These are phyloP conservation scores for Paspalum vaginatum DNA, from an alignment of 176 grass and related monocot species.

Conservation along the genomic window DNA sequence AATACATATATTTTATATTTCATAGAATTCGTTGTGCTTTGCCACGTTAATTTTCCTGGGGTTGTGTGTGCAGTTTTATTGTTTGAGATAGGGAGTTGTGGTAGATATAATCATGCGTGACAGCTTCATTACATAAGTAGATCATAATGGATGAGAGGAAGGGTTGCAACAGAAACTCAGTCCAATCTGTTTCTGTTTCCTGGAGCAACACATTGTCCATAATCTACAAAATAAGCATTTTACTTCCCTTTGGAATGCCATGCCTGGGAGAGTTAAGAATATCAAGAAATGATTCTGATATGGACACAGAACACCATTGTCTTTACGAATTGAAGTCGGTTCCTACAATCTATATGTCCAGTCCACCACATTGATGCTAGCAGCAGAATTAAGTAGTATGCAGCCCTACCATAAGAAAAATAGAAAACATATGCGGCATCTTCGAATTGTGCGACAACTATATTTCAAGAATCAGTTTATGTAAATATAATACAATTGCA, in stretches of 20 bases:
- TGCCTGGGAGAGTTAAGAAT: background rate
- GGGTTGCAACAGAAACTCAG: background rate
- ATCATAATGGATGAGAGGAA: conserved; percentile 3
- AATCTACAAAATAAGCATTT: conserved; percentile 26
- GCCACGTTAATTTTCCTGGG: conserved; percentile 33
- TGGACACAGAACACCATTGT: background rate
- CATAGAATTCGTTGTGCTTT: conserved; percentile 27
- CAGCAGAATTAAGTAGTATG: background rate
- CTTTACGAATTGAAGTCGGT: background rate
- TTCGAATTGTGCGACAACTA: background rate
- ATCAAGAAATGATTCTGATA: conserved; percentile 14
- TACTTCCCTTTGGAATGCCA: background rate
- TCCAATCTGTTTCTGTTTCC: background rate
- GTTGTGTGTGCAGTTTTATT: conserved; percentile 4
- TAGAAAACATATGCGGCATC: background rate
- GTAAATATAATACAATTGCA: conserved; percentile 17
- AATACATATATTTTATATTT: conserved; percentile 8
- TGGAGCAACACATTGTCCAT: conserved; percentile 14
- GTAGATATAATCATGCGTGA: conserved; percentile 18
- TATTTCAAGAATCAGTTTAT: conserved; percentile 24
- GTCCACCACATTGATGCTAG: background rate
- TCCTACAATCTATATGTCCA: background rate
- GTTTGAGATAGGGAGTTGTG: conserved; percentile 12
- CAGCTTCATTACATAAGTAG: conserved; percentile 6
- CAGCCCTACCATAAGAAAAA: conserved; percentile 3